phyloP scores from a whole-genome alignment of 1,139 yeast genomes.

The Geotrichum cucujoidarum region DNA sequence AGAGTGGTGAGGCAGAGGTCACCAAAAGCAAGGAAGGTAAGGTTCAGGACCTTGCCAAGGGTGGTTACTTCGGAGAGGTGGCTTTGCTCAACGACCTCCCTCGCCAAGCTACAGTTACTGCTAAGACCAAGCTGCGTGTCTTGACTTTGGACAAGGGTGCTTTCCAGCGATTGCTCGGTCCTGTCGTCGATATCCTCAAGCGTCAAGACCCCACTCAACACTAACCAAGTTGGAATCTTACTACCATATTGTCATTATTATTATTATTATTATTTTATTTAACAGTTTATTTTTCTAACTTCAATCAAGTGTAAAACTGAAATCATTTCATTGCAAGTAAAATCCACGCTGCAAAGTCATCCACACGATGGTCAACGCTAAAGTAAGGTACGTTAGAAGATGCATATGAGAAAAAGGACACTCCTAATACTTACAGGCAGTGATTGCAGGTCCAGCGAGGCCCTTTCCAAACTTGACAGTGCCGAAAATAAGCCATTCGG shows the following conservation, averaged over 20 bases:
- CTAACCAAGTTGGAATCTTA: background rate
- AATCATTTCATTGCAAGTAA: conserved; percentile 35
- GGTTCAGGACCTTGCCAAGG: conserved; percentile 60
- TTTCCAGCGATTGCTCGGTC: conserved; percentile 88
- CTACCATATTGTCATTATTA: background rate
- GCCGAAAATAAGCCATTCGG: conserved; percentile 74
- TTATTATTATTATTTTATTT: background rate
- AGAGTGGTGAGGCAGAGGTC: conserved; percentile 80
- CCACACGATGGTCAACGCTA: conserved; percentile 42
- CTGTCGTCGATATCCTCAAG: conserved; percentile 78
- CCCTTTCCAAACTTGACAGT: conserved; percentile 87
- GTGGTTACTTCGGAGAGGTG: conserved; percentile 94
- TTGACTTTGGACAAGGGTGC: conserved; percentile 91
- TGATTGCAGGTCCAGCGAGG: conserved; percentile 77
- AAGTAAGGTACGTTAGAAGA: background rate
- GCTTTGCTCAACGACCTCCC: conserved; percentile 89
- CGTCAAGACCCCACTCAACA: conserved; percentile 69
- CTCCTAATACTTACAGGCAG: conserved; percentile 38
- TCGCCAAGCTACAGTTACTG: conserved; percentile 89
- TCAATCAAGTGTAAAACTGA: too few relatives aligned
- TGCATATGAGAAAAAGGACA: background rate
- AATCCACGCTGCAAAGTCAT: conserved; percentile 43
- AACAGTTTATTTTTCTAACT: too few relatives aligned
- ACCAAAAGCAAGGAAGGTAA: conserved; percentile 55
- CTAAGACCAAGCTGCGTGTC: conserved; percentile 69